Base-by-base conservation (phyloP, 495 filamentous ascomycete species). In the Chaetomium tenue region DNA sequence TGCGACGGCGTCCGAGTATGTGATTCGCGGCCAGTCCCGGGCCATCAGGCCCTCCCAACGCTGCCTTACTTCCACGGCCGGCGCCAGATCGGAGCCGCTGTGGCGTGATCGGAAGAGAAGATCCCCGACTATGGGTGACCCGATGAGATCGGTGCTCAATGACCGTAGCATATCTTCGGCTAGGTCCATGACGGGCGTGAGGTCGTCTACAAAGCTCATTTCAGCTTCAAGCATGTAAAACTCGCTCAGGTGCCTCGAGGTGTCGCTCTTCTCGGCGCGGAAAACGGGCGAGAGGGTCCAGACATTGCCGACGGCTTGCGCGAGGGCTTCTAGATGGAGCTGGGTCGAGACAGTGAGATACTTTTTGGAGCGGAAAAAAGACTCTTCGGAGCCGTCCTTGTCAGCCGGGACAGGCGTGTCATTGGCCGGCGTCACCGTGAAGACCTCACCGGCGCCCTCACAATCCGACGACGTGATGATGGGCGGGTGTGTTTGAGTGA, bases 151-250 rank as follows among this genome's bases (percentile, higher is more conserved):
- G 75, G 77, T 55, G 72, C 75, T 85, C 40, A 95, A 70, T 63
- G 84, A 77, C 22, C 85, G 83, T 28, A 96, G 81, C 80, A 94
- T 85, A 63, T 87, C 76, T 75, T 98, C 91, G n/a, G 90, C 83
- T 11, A 94, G 71, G 63, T 87, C 79, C 80, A 96, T 92, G 63
- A 98, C 81, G 11, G 80, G 77, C 48, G 80, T 76, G 23, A 97
- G 75, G 54, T 86, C 80, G 33, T 90, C 79, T 58, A 88, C 86
- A 73, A 96, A 97, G 72, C 84, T 87, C 58, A 90, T 77, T 75
- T 98, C 94, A 9, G 87, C 92, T 76, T 98, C 94, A 2, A 98
- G 84, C 94, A 98, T 98, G 77, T 97, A 98, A 74, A 98, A 98
- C 70, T 98, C 94, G 78, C 91, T 96, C 53, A 98, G 80, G 77